Conservation (phyloP, 2,329 filamentous ascomycete genomes). For the Sordariomycetes sp. region DNA sequence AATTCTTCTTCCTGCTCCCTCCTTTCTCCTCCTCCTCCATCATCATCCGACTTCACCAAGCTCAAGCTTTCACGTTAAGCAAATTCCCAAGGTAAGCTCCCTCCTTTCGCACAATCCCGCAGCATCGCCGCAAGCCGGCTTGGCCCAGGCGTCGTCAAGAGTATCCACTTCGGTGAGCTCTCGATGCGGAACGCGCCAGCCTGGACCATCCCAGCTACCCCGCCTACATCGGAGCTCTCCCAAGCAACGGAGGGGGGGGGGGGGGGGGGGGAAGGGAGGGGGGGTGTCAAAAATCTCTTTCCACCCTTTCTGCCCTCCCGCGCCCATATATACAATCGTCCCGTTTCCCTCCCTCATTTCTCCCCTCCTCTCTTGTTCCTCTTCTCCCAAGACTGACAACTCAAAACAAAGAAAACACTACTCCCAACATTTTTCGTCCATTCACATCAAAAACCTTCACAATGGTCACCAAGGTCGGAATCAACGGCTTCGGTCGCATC, state of each 20-base stretch:
- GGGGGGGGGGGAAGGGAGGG: too few relatives aligned
- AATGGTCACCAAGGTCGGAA: slow-evolving; percentile 65
- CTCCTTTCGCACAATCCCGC: neutral
- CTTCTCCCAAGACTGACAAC: neutral
- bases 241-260: neutral
- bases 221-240: slow-evolving; percentile 4
- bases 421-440: neutral
- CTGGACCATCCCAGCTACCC: slow-evolving; percentile 1
- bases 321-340: neutral
- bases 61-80: slow-evolving; percentile 1
- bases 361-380: too few relatives aligned
- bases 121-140: neutral
- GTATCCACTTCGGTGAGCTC: neutral
- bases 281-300: slow-evolving; percentile 1
- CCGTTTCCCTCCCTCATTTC: neutral
- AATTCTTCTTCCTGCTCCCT: neutral
- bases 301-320: neutral
- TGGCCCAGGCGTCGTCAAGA: neutral
- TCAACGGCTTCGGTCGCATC: slow-evolving; percentile 99
- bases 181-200: neutral
- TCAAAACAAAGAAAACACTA: neutral
- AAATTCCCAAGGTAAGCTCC: neutral
- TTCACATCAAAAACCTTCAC: slow-evolving; percentile 10
- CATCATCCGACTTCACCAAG: neutral
- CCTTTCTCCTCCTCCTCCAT: neutral